Evolutionary conservation across 139 green algal species (phyloP).

Genomic region (Coelastrella sp.): DNA sequence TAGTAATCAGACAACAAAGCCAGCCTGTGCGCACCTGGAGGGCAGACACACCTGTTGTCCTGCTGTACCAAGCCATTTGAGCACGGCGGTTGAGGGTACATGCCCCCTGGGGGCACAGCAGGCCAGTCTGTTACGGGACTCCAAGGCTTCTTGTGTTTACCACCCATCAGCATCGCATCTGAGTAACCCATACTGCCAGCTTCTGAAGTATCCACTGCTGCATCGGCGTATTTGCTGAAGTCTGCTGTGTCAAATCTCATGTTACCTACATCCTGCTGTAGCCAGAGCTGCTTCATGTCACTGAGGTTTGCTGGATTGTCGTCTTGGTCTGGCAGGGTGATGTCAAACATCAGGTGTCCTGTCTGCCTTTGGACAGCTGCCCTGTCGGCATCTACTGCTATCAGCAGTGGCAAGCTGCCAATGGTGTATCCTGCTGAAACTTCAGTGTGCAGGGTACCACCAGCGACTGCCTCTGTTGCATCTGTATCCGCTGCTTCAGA

Average conservation of each 20-base stretch:
- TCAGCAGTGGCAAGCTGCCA: not conserved
- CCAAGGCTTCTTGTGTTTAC: not conserved
- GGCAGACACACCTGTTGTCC: not conserved
- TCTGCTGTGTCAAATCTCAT: not conserved
- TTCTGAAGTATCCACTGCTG: not conserved
- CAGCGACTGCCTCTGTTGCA: not conserved
- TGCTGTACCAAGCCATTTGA: not conserved
- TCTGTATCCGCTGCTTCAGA: not conserved
- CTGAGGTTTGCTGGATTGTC: not conserved
- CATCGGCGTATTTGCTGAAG: not conserved
- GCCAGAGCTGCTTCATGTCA: not conserved
- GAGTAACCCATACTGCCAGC: not conserved
- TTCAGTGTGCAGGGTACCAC: not conserved
- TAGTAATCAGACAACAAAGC: not conserved
- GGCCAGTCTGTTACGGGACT: not conserved
- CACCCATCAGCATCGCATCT: not conserved
- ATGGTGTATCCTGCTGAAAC: not conserved
- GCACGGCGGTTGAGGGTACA: not conserved
- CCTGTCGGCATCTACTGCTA: not conserved
- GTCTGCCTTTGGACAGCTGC: not conserved
- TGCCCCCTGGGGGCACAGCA: not conserved
- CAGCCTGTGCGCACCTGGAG: not conserved
- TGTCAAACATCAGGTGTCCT: slow-evolving; percentile 2
- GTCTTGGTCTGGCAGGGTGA: not conserved
- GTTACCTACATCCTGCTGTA: too few species aligned